Percentiles rank a stretch among this genome's conserved stretches.
Evolutionary conservation across 768 basidiomycete species (phyloP).

Genomic region (Serendipita sp.): DNA sequence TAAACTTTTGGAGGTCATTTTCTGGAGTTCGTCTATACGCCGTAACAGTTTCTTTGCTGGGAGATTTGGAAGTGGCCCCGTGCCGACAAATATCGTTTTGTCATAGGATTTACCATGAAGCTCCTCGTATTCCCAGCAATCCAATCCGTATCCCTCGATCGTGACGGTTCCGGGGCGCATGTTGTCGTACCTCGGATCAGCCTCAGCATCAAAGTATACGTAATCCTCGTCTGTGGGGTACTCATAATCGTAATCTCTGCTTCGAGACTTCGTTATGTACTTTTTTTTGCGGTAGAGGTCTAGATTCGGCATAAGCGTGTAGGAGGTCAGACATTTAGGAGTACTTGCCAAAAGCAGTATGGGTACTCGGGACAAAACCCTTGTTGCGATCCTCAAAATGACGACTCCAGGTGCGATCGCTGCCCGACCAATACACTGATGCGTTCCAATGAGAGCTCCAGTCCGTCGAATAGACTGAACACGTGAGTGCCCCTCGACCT

Average conservation of each 20-base stretch:
- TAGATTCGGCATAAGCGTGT: neutral
- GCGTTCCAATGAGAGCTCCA: neutral
- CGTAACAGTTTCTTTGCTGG: neutral
- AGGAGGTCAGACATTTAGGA: neutral
- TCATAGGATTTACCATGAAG: neutral
- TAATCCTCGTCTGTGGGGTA: neutral
- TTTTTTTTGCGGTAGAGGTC: constrained; percentile 1
- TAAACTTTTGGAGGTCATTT: neutral
- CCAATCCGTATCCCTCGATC: constrained; percentile 5
- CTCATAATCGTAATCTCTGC: neutral
- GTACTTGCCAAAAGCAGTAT: neutral
- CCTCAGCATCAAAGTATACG: constrained; percentile 2
- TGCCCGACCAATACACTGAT: neutral
- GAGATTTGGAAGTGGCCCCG: neutral
- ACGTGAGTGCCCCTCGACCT: neutral
- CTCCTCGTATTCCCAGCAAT: constrained; percentile 1
- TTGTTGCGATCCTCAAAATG: neutral
- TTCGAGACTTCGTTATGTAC: neutral
- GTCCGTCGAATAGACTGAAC: neutral
- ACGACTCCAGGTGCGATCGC: neutral
- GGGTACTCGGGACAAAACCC: neutral
- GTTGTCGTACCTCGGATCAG: neutral
- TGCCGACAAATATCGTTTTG: neutral
- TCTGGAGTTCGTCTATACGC: neutral
- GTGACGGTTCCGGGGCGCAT: constrained; percentile 5